These are phyloP conservation scores for Onygena corvina DNA, from an alignment of 2,329 filamentous ascomycete species.

Conservation along the genomic window DNA sequence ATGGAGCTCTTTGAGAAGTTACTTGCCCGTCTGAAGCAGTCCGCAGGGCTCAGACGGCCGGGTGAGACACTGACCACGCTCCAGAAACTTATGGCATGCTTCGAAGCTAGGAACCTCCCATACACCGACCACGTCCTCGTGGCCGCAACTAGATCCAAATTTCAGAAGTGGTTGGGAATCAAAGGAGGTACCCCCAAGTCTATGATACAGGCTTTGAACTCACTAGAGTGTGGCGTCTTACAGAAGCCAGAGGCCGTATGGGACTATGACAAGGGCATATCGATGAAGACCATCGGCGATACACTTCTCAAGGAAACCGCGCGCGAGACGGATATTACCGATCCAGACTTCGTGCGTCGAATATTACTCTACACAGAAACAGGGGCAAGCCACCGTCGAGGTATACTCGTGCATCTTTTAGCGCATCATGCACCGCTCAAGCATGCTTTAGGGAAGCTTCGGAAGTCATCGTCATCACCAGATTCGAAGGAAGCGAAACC, in stretches of 20 bases:
- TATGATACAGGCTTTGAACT: not conserved
- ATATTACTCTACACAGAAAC: conserved; percentile 24
- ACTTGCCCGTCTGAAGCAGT: conserved; percentile 1
- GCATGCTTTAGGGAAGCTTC: conserved; percentile 21
- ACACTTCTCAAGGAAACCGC: not conserved
- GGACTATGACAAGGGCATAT: not conserved
- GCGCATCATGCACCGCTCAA: conserved; percentile 29
- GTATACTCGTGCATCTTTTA: conserved; percentile 27
- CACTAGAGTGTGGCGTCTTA: not conserved
- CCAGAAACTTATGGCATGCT: not conserved
- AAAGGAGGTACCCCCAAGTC: not conserved
- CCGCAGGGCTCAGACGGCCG: not conserved
- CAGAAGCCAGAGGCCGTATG: not conserved
- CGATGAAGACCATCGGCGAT: not conserved
- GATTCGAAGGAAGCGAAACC: not conserved
- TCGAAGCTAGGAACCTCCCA: not conserved
- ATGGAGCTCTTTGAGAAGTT: conserved; percentile 5
- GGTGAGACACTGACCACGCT: not conserved
- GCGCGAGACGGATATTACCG: conserved; percentile 25
- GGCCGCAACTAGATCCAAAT: not conserved
- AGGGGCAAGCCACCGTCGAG: conserved; percentile 16
- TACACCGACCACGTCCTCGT: conserved; percentile 4
- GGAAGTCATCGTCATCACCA: not conserved
- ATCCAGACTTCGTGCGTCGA: conserved; percentile 22
- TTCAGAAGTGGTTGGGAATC: not conserved